Evolutionary conservation across 2,329 filamentous ascomycete genomes (phyloP), one percentile per base, ranked within the genome.

Genomic region (Arthrobotrys iridis): DNA sequence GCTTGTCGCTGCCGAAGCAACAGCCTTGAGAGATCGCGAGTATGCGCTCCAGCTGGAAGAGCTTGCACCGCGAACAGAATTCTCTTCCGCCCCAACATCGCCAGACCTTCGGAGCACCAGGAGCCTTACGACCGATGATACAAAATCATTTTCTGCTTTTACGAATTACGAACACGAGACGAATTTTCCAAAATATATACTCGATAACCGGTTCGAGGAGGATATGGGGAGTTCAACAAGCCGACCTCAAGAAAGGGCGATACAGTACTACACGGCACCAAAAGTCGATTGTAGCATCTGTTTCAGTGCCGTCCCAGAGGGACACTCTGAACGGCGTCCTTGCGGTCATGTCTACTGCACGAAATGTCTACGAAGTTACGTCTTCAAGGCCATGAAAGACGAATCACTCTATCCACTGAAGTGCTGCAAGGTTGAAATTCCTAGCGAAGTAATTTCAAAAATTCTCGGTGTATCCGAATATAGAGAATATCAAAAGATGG

Each of bases 331-430:
- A 13, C 45, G 26, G 4, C 63, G 62, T n/a, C 43, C 55, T 8
- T 55, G 43, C 22, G 20, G 28, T 0, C 59, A 74, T 28, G 7
- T 57, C 33, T 74, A 74, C 20, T 74, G 70, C 20, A 10, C 43
- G 0, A 40, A 48, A 3, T 74, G 70, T 26, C 55, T 74, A 8
- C 70, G 70, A 3, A 20, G 8, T 26, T 59, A 65, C 15, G 50
- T 50, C 13, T 48, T 50, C 8, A 67, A 6, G 1, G 70, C 70
- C 7, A 66, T 63, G 20, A 74, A 67, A 48, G 62, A 74, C 28
- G 70, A 74, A 45, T 55, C 62, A 0, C 59, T 74, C 26, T 74
- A 67, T n/a, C 70, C 70, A 0, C 55, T 67, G 4, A 60, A 45
- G 37, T 74, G 70, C 45, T 74, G 70, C 46, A 67, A 52, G 24